Conservation (phyloP, 345 rosid species). For the Nasturtium officinale region DNA sequence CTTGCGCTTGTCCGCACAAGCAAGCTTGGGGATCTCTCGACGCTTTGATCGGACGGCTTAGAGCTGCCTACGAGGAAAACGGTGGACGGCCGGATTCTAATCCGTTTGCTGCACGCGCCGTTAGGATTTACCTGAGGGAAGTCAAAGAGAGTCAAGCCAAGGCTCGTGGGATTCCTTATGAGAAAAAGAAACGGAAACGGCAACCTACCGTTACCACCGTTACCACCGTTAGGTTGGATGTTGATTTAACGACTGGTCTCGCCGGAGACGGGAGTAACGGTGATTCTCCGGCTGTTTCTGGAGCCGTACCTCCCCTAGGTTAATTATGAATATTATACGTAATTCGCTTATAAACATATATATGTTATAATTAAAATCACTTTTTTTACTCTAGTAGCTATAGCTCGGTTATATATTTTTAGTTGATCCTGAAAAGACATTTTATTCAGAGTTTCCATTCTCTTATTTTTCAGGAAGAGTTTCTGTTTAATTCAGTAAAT, state of each 20-base stretch:
- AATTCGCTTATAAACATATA: not conserved
- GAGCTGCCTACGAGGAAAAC: constrained; percentile 75
- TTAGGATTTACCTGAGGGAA: constrained; percentile 65
- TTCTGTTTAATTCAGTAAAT: not conserved
- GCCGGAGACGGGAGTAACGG: constrained; percentile 22
- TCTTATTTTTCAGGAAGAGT: too few relatives aligned
- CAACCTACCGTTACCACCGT: constrained; percentile 18
- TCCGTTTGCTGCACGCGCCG: constrained; percentile 66
- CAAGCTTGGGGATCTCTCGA: constrained; percentile 84
- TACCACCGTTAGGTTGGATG: constrained; percentile 32
- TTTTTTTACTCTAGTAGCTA: not conserved
- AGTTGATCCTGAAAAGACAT: constrained; percentile 13
- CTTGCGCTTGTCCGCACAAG: constrained; percentile 65
- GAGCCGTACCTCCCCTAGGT: constrained; percentile 9
- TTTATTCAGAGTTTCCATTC: not conserved
- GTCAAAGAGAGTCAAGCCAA: constrained; percentile 69
- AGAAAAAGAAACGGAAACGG: constrained; percentile 70
- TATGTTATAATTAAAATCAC: not conserved
- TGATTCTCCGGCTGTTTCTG: constrained; percentile 24
- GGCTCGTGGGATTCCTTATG: constrained; percentile 71
- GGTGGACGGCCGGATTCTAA: constrained; percentile 59
- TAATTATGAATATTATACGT: not conserved
- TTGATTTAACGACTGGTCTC: constrained; percentile 15
- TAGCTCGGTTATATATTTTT: not conserved
- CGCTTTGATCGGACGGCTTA: constrained; percentile 71